Percentiles rank a stretch among this genome's conserved stretches.
Conservation (phyloP, 345 rosid genomes). For the Ailanthus altissimus region DNA sequence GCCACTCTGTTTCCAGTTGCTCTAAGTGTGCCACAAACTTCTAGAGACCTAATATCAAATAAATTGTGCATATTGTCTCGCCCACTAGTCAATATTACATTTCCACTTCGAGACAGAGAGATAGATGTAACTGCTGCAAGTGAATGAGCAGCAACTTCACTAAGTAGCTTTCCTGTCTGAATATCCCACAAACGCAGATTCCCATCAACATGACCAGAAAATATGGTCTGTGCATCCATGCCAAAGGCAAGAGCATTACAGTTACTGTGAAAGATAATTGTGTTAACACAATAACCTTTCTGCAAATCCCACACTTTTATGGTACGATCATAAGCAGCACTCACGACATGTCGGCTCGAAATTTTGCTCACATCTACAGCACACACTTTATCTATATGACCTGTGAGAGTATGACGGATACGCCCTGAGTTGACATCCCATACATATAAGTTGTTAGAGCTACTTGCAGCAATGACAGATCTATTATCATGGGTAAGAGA, state of each 20-base stretch:
- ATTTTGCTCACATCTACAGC: constrained; percentile 92
- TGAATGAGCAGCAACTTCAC: constrained; percentile 91
- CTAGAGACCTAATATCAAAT: constrained; percentile 79
- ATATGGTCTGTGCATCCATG: constrained; percentile 84
- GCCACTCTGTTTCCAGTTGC: constrained; percentile 83
- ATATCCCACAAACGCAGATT: constrained; percentile 94
- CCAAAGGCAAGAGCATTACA: constrained; percentile 86
- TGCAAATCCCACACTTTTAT: constrained; percentile 96
- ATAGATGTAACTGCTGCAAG: constrained; percentile 82
- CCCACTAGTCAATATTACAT: constrained; percentile 75
- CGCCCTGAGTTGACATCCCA: constrained; percentile 89
- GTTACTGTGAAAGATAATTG: constrained; percentile 82
- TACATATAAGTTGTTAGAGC: constrained; percentile 88
- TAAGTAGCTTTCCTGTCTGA: constrained; percentile 75
- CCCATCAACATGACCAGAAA: constrained; percentile 97
- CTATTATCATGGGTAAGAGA: constrained; percentile 75
- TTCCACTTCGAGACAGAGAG: constrained; percentile 68
- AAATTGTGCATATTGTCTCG: constrained; percentile 90
- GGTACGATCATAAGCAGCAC: constrained; percentile 96
- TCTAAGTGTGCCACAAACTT: constrained; percentile 79
- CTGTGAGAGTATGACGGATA: constrained; percentile 81
- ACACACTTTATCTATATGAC: constrained; percentile 86
- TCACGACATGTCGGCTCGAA: constrained; percentile 81
- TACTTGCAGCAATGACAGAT: constrained; percentile 90
- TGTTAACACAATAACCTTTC: constrained; percentile 93